These are phyloP conservation scores for Xylaria sp. DNA, from an alignment of 2,329 filamentous ascomycete species.

Conservation along the genomic window DNA sequence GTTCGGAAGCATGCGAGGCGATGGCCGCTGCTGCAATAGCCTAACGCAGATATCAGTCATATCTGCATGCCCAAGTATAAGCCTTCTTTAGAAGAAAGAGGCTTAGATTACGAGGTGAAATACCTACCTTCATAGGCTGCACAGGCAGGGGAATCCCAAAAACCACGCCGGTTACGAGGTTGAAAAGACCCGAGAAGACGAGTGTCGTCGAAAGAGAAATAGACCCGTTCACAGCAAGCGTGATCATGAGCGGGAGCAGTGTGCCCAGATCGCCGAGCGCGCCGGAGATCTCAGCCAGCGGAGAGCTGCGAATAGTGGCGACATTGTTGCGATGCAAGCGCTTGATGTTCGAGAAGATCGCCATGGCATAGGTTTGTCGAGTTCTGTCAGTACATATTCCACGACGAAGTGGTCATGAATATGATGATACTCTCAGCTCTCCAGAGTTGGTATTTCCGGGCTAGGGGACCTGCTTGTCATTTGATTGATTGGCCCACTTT, in stretches of 20 bases:
- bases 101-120: neutral
- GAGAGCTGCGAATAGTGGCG: constrained; percentile 57
- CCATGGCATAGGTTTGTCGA: constrained; percentile 35
- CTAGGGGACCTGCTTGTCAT: neutral
- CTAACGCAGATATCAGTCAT: constrained; percentile 48
- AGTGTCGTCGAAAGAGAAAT: constrained; percentile 86
- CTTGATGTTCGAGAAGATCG: constrained; percentile 46
- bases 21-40: constrained; percentile 94
- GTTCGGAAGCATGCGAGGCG: constrained; percentile 70
- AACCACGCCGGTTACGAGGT: constrained; percentile 80
- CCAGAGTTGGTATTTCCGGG: neutral
- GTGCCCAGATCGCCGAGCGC: constrained; percentile 81
- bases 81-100: neutral
- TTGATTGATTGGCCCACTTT: constrained; percentile 1
- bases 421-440: neutral
- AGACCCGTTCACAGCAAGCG: constrained; percentile 79
- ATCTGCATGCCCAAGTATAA: neutral
- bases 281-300: constrained; percentile 81
- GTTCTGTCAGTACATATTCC: constrained; percentile 5
- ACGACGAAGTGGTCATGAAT: constrained; percentile 10
- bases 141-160: constrained; percentile 93
- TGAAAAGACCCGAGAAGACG: constrained; percentile 88
- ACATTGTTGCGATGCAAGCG: constrained; percentile 60
- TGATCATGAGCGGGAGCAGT: constrained; percentile 79
- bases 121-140: constrained; percentile 81